These are phyloP conservation scores for Hypoxylon sp. DNA, from an alignment of 2,329 filamentous ascomycete species.

Conservation along the genomic window DNA sequence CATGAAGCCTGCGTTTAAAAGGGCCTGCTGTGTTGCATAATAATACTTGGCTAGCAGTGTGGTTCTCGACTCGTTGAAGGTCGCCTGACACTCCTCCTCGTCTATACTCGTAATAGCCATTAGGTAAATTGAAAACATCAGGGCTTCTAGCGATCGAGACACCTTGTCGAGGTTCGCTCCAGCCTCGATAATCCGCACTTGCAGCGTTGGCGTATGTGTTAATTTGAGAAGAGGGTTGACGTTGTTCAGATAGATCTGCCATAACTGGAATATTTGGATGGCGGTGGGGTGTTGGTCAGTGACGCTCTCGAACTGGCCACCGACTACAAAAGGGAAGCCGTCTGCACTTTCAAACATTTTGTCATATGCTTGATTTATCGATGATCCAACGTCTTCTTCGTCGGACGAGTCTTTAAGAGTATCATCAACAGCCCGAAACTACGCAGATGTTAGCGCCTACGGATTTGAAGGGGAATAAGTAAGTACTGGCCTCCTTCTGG, in stretches of 20 bases:
- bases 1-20: conserved; percentile 77
- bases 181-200: conserved; percentile 75
- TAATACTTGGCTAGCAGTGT: conserved; percentile 68
- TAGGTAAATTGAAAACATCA: conserved; percentile 77
- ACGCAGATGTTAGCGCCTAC: conserved; percentile 40
- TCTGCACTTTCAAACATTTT: conserved; percentile 70
- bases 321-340: conserved; percentile 71
- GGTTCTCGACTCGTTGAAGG: conserved; percentile 68
- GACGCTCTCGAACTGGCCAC: conserved; percentile 60
- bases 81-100: conserved; percentile 66
- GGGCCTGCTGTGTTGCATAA: conserved; percentile 72
- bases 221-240: conserved; percentile 79
- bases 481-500: conserved; percentile 64
- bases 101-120: conserved; percentile 71
- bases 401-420: conserved; percentile 69
- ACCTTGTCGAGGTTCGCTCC: conserved; percentile 69
- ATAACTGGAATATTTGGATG: conserved; percentile 74
- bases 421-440: conserved; percentile 68
- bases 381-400: conserved; percentile 66
- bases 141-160: conserved; percentile 70
- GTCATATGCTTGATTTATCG: conserved; percentile 72
- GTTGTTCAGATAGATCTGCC: conserved; percentile 79
- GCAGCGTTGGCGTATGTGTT: conserved; percentile 75
- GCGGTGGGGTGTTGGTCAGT: conserved; percentile 67
- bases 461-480: conserved; percentile 9